phyloP scores from a whole-genome alignment of 768 basidiomycete genomes.

The Rhizopogon vinicolor region DNA sequence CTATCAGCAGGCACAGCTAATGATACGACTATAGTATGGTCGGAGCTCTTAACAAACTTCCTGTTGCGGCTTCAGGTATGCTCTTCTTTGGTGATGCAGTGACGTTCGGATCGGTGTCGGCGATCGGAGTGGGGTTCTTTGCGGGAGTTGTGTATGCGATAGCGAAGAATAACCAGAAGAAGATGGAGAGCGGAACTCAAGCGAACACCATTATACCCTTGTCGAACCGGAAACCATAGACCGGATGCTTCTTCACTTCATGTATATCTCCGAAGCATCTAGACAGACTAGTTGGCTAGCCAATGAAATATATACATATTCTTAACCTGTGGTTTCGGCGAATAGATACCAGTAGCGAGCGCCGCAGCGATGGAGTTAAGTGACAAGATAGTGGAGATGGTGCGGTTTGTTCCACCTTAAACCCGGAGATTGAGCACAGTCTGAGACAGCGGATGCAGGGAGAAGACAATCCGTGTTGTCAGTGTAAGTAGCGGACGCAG shows the following conservation, averaged over 20 bases:
- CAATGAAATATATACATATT: neutral
- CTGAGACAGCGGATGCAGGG: neutral
- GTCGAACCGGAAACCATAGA: slow-evolving; percentile 42
- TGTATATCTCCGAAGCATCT: neutral
- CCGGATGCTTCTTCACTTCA: neutral
- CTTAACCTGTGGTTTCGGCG: neutral
- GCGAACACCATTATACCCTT: slow-evolving; percentile 59
- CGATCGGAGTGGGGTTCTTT: slow-evolving; percentile 84
- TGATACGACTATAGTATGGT: slow-evolving; percentile 65
- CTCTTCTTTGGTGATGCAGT: slow-evolving; percentile 92
- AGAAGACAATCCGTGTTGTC: neutral
- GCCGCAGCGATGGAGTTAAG: slow-evolving; percentile 9
- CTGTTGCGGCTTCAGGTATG: slow-evolving; percentile 98
- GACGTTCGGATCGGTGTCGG: slow-evolving; percentile 84
- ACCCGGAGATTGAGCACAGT: slow-evolving; percentile 17
- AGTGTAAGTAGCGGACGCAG: neutral
- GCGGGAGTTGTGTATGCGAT: slow-evolving; percentile 90
- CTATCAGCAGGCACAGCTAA: slow-evolving; percentile 2
- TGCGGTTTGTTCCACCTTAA: slow-evolving; percentile 29
- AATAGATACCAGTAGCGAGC: neutral
- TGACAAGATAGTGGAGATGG: slow-evolving; percentile 18
- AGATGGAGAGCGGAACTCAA: slow-evolving; percentile 54
- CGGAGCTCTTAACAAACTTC: slow-evolving; percentile 94
- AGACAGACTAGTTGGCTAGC: neutral
- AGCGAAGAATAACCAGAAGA: slow-evolving; percentile 92